Evolutionary conservation across 164 flowering plant genomes (phyloP), one percentile per base, ranked within the genome.

Genomic region (Magnolia officinalis): DNA sequence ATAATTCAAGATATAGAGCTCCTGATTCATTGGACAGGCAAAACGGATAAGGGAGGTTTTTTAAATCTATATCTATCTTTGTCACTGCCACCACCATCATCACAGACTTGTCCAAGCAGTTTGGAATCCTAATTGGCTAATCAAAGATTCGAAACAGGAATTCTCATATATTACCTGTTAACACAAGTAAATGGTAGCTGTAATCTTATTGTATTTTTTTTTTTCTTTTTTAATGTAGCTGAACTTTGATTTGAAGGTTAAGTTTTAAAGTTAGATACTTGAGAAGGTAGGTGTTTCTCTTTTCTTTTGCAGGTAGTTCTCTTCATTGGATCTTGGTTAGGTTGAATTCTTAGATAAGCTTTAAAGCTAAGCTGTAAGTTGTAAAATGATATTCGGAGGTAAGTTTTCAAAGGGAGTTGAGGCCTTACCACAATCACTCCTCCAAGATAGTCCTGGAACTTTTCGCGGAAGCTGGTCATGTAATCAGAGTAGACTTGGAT

Each of bases 401-500:
- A 13, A 68, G n/a, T 29, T 37, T 21, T 66, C 11, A 55, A 37
- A 9, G 26, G 29, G 58, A 51, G 9, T 70, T 1, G n/a, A 24
- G 6, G 20, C 61, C 84, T 87, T 88, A 95, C 97, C 95, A 76
- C 88, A 71, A 95, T 86, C 31, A 85, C 91, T 6, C 78, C 81
- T 72, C 98, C 98, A 37, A 95, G 78, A 78, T 89, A 86, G 58
- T 90, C 88, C 70, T 71, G 81, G 88, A 95, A 95, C 76, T 82
- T 86, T 59, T 90, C 88, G 4, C 89, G 89, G 83, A 95, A 95
- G 84, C 97, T 93, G 73, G 86, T 86, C 97, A 95, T 95, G 84
- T 73, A 95, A 81, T 95, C 98, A 4, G 89, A 59, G 73, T 95
- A 95, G 76, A 84, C 97, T 81, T 95, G 98, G 73, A 95, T 86